Base-by-base conservation (phyloP, 2,329 filamentous ascomycete species). In the Phoma sp. region DNA sequence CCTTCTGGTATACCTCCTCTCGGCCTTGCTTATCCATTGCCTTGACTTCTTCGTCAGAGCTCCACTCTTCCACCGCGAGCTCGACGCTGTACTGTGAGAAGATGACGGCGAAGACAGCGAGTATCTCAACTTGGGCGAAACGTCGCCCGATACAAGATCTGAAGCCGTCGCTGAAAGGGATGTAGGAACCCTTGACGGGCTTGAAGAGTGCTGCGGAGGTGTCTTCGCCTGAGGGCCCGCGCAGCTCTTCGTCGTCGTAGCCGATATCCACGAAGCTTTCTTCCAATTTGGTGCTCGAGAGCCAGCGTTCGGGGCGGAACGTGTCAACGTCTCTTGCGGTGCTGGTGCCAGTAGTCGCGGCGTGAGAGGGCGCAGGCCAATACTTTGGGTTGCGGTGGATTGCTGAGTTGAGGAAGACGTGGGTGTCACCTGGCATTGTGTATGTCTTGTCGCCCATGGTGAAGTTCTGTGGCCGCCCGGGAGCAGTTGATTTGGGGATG, bases 251-350 rank as follows among this genome's bases (percentile, higher is more conserved):
- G 2, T 75, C 75, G 43, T 82, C 72, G 49, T 69, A 75, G 2
- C 76, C 68, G 22, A 75, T 73, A 10, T 78, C 70, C 13, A 74
- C 75, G 23, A 67, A 70, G 9, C 60, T 45, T 13, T 65, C 62
- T 2, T 59, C 50, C 1, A 51, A 47, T 22, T 68, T 69, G 7
- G 51, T 58, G 27, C 78, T 70, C 5, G 48, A 51, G 11, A 90
- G 83, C 90, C 90, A 93, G 38, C 90, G 82, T 71, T 90, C 87
- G 0, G 90, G 89, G 42, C 85, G 78, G 72, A 87, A 93, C 53
- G 89, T 83, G 47, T 87, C 79, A 1, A 90, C 74, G 62, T 93
- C 89, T 0, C 14, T 43, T 7, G 52, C 44, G 2, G 39, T 55
- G 3, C 33, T 32, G 23, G 18, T 24, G 44, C 83, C 60, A 7